Evolutionary conservation across 768 basidiomycete genomes (phyloP), one percentile per base, ranked within the genome.

Genomic region (Suillus paluster): DNA sequence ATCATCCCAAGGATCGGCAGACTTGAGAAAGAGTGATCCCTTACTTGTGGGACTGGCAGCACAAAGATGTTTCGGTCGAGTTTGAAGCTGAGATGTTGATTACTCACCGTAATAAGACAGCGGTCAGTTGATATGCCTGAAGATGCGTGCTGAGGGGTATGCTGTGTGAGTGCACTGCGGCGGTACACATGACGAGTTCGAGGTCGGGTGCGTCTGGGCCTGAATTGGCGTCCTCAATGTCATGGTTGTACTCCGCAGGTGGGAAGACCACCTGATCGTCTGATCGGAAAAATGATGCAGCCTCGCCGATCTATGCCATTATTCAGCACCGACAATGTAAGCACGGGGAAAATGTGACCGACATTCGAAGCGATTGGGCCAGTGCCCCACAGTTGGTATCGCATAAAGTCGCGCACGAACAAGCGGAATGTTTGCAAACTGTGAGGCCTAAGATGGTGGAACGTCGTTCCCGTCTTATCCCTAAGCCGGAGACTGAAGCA

Each of bases 311-410:
- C 76, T 77, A 30, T 8, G 63, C 12, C 17, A 60, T 15, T 57
- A 41, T 57, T 60, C 53, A 60, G 15, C 23, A 57, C 38, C 15
- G 23, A 19, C n/a, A 21, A 33, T 27, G 23, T 38, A 27, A 57
- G 3, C 4, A 19, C 14, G 7, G 30, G 14, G 19, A 59, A 59
- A 5, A 19, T 27, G 19, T n/a, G 19, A 23, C 71, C 15, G 55
- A 89, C 89, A 60, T 88, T 89, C 7, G 74, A 78, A 1, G 85
- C 70, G 34, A 90, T 60, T 3, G 83, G 80, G 0, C 89, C 89
- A 4, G 73, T 80, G 2, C 78, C 74, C 12, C 72, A 75, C 17
- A 81, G 39, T n/a, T 70, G 60, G 66, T 87, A 90, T 64, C 81
- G 77, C 5, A 71, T 56, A 10, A 78, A 19, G 0, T 79, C 79